Evolutionary conservation across 768 basidiomycete species (phyloP).

Genomic region (Tylopilus vinaceipallidus): DNA sequence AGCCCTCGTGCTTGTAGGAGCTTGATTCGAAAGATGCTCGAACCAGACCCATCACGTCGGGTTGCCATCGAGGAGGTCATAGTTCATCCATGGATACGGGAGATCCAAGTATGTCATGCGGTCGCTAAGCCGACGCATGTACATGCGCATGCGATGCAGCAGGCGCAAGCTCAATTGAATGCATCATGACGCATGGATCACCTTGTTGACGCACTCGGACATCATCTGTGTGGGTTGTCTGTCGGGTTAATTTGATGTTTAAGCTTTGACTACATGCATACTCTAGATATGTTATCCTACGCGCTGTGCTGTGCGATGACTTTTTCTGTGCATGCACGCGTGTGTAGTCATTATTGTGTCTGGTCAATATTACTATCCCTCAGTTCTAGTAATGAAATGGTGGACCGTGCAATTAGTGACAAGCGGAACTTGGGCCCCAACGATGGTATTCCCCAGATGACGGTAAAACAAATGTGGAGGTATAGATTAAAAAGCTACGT

Average conservation of each 20-base stretch:
- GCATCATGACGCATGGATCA: conserved; percentile 6
- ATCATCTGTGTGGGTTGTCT: not conserved
- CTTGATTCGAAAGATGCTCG: conserved; percentile 90
- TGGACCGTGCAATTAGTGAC: conserved; percentile 3
- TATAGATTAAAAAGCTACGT: conserved; percentile 17
- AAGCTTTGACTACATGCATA: conserved; percentile 3
- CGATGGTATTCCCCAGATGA: conserved; percentile 13
- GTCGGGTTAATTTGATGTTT: conserved; percentile 1
- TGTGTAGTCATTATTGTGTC: conserved; percentile 23
- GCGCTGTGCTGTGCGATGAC: conserved; percentile 4
- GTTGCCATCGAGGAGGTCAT: conserved; percentile 79
- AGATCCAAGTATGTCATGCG: conserved; percentile 80
- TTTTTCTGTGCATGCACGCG: conserved; percentile 7
- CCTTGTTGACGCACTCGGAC: not conserved
- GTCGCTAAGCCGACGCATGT: conserved; percentile 64
- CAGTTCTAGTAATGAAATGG: conserved; percentile 1
- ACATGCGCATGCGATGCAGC: conserved; percentile 64
- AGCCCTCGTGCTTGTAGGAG: conserved; percentile 81
- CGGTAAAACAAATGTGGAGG: conserved; percentile 12
- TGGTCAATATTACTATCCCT: conserved; percentile 17
- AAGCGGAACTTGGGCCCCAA: not conserved
- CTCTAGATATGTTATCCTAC: conserved; percentile 24
- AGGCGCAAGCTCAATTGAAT: conserved; percentile 47
- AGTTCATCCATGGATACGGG: conserved; percentile 72
- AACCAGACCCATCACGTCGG: conserved; percentile 84